A percentile compares a stretch with the other conserved stretches of the same genome.
These are phyloP conservation scores for Aspergillus diversus DNA, from an alignment of 495 filamentous ascomycete genomes.

Conservation along the genomic window DNA sequence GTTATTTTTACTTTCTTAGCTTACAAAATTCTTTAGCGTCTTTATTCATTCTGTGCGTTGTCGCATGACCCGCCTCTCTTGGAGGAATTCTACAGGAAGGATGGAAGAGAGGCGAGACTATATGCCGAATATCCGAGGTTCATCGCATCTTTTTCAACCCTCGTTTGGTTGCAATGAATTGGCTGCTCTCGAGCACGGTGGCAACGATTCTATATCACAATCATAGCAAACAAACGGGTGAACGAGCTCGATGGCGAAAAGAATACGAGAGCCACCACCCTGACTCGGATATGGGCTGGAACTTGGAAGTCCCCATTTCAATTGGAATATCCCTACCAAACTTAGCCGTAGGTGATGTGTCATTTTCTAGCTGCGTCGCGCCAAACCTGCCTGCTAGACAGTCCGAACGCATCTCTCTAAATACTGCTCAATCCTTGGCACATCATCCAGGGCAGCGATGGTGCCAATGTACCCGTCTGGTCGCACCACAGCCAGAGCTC, in stretches of 20 bases:
- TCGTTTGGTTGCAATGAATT: neutral
- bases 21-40: too few species aligned
- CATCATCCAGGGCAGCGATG: conserved; percentile 60
- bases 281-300: neutral
- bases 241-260: neutral
- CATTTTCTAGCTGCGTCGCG: neutral
- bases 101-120: neutral
- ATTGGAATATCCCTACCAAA: neutral
- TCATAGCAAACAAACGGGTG: neutral
- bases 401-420: conserved; percentile 33
- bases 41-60: too few species aligned
- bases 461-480: conserved; percentile 71
- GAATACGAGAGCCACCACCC: neutral
- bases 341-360: conserved; percentile 1
- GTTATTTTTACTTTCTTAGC: neutral
- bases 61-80: too few species aligned
- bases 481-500: conserved; percentile 62
- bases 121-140: neutral
- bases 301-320: neutral
- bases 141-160: too few species aligned
- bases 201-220: neutral
- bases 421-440: conserved; percentile 43
- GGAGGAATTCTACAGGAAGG: too few species aligned
- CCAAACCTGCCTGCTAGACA: conserved; percentile 8
- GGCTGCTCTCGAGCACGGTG: neutral